These are phyloP conservation scores for Bipolaris oryzae DNA, from an alignment of 2,329 filamentous ascomycete genomes.

Conservation along the genomic window DNA sequence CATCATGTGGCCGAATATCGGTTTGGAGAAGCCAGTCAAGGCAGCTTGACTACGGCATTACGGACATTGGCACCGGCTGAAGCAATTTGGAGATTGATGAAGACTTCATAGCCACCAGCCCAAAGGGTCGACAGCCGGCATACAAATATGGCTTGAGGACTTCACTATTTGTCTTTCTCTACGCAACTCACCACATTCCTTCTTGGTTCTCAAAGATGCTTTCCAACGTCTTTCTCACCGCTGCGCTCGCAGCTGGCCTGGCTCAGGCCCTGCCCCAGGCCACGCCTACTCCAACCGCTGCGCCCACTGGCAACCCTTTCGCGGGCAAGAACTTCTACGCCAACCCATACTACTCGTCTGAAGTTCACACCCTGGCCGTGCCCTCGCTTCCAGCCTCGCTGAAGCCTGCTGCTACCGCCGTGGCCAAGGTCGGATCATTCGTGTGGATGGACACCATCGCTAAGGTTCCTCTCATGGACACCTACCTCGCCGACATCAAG, in stretches of 20 bases:
- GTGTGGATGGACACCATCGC: constrained; percentile 59
- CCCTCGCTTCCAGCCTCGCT: constrained; percentile 64
- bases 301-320: constrained; percentile 56
- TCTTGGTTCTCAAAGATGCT: constrained; percentile 21
- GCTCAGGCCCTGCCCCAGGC: constrained; percentile 31
- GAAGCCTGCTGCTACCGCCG: constrained; percentile 57
- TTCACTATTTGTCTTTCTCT: background rate
- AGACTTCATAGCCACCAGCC: constrained; percentile 11
- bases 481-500: constrained; percentile 56
- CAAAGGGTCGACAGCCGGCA: constrained; percentile 3
- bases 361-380: constrained; percentile 62
- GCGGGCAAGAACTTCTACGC: constrained; percentile 57
- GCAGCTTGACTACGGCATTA: constrained; percentile 16
- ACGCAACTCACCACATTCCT: constrained; percentile 7
- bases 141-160: constrained; percentile 24
- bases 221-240: constrained; percentile 25
- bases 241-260: constrained; percentile 30
- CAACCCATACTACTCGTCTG: constrained; percentile 61
- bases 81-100: constrained; percentile 27
- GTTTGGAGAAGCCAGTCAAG: constrained; percentile 5
- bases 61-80: constrained; percentile 23
- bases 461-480: constrained; percentile 58
- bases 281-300: constrained; percentile 22
- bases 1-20: constrained; percentile 17
- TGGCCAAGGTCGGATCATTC: constrained; percentile 59